phyloP scores from a whole-genome alignment of 2,329 filamentous ascomycete genomes.

The Colletotrichum tropicicola region DNA sequence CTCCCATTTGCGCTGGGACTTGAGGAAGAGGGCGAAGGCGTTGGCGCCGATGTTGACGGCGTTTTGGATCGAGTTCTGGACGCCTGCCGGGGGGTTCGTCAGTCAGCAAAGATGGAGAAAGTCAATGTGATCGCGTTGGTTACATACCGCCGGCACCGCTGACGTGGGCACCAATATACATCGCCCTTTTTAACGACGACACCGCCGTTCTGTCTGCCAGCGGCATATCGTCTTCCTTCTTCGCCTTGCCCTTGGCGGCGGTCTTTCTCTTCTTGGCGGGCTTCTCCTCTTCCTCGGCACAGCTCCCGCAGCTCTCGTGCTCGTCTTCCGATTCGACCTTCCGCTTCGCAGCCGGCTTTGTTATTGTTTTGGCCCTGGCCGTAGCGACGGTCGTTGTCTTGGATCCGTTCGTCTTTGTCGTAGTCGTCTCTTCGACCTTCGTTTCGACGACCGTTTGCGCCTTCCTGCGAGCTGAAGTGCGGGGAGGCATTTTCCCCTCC shows the following conservation, averaged over 20 bases:
- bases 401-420: constrained; percentile 15
- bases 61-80: constrained; percentile 88
- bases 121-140: not conserved
- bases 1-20: constrained; percentile 94
- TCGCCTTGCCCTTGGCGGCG: constrained; percentile 39
- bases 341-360: constrained; percentile 38
- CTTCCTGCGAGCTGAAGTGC: constrained; percentile 44
- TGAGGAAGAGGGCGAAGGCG: constrained; percentile 93
- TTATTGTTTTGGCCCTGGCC: constrained; percentile 25
- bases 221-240: constrained; percentile 61
- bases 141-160: constrained; percentile 82
- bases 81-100: constrained; percentile 60
- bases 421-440: constrained; percentile 33
- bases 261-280: constrained; percentile 54
- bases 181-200: constrained; percentile 69
- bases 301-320: constrained; percentile 35
- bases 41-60: constrained; percentile 86
- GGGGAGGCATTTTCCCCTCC: constrained; percentile 39
- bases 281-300: constrained; percentile 35
- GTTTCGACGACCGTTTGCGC: constrained; percentile 36
- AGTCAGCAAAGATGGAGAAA: too few relatives aligned
- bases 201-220: constrained; percentile 74
- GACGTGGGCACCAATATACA: constrained; percentile 93
- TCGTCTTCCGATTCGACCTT: constrained; percentile 39
- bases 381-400: constrained; percentile 20